These are phyloP conservation scores for Phytopythium cucurbitacearum DNA, from an alignment of 352 stramenopile species.

Conservation along the genomic window DNA sequence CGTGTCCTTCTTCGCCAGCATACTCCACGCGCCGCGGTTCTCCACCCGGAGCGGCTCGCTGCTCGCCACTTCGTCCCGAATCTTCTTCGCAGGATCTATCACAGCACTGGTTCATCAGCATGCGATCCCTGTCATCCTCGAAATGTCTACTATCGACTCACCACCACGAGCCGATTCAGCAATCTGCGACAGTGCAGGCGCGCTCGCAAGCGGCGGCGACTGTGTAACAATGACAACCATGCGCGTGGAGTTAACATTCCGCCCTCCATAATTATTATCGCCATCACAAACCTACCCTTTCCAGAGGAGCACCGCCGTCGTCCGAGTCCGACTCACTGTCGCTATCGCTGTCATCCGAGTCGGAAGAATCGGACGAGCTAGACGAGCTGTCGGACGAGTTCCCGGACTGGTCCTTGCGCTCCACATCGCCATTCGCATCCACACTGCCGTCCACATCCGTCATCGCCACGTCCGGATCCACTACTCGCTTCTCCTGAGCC, in stretches of 20 bases:
- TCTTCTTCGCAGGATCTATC: slow-evolving; percentile 71
- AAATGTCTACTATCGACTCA: slow-evolving; percentile 17
- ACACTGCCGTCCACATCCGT: slow-evolving; percentile 28
- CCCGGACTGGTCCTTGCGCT: slow-evolving; percentile 26
- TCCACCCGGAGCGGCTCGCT: slow-evolving; percentile 73
- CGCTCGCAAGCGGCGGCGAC: slow-evolving; percentile 55
- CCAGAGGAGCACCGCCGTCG: slow-evolving; percentile 61
- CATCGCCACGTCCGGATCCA: slow-evolving; percentile 48
- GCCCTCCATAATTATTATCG: background rate
- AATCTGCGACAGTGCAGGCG: slow-evolving; percentile 46
- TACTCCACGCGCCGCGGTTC: slow-evolving; percentile 80
- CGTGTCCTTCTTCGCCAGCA: slow-evolving; percentile 76
- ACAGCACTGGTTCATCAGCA: slow-evolving; percentile 5
- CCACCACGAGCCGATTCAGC: slow-evolving; percentile 35
- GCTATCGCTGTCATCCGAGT: slow-evolving; percentile 80
- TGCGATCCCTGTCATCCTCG: slow-evolving; percentile 1
- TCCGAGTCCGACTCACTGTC: slow-evolving; percentile 86
- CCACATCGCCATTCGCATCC: slow-evolving; percentile 25
- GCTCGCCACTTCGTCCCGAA: slow-evolving; percentile 57
- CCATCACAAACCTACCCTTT: slow-evolving; percentile 76
- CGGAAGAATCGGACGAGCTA: slow-evolving; percentile 75
- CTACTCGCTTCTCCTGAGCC: slow-evolving; percentile 16
- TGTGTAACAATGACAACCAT: slow-evolving; percentile 19
- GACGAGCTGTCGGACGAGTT: slow-evolving; percentile 65
- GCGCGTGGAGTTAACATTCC: slow-evolving; percentile 5